Base-by-base conservation (phyloP, 2,329 filamentous ascomycete genomes). In the Elsinoe necatrix region DNA sequence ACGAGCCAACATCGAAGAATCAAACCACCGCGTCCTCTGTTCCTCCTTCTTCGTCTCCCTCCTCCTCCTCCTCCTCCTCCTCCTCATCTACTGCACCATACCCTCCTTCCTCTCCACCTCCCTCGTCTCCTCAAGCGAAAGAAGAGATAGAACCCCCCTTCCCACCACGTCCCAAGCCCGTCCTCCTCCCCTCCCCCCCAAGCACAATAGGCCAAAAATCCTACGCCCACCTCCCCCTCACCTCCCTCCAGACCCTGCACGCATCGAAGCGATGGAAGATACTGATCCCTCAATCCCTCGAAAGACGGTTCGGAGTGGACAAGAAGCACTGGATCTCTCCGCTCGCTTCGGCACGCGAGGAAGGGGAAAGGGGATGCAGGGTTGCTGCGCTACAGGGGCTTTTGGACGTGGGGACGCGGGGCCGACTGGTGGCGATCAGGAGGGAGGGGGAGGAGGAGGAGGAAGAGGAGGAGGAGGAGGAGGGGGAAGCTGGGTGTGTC, bases 171-270 rank as follows among this genome's bases (percentile, higher is more conserved):
- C 52, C 35, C 12, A 29, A 55, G 27, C 20, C 25, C 43, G 8
- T 25, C 31, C 27, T 56, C 29, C 37, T n/a, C 48, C 42, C 34
- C 41, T 31, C 54, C 31, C 16, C 50, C 31, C 8, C 29, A 7
- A 3, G 4, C 50, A 11, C 6, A 18, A 12, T 14, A 11, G 50
- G 23, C 11, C 37, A 39, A 48, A 12, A 25, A 31, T 47, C 54
- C 27, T 48, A 56, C 42, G 12, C 29, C 29, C 48, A 35, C 39
- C 41, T 56, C 41, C 20, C 41, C 18, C 23, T 29, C 54, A 16
- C 23, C 18, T 25, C 18, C n/a, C 39, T 45, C 27, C 8, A 4
- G 9, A 7, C 39, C 14, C 41, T 56, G 12, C 54, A 45, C 39
- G 14, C n/a, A 2, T 31, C 23, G 18, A 23, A 37, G 11, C 25